Evolutionary conservation across 352 stramenopile species (phyloP), one percentile per base, ranked within the genome.

Genomic region (Plasmopara muralis): DNA sequence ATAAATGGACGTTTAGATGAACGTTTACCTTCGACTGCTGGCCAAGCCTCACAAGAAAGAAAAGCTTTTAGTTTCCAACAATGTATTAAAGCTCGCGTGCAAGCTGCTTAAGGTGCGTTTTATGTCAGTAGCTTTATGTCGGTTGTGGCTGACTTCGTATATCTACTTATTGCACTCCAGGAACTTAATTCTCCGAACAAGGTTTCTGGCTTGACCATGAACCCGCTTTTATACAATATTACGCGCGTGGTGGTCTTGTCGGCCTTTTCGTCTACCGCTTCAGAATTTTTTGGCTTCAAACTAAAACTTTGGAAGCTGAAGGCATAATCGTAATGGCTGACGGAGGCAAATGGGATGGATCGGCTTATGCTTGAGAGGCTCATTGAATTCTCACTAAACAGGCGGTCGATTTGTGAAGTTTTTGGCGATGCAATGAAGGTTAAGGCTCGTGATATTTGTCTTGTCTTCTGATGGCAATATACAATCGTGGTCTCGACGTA

Each of bases 291-390:
- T 53, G 86, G 86, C 59, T 96, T 96, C 62, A 96, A 94, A 62
- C 73, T 94, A 50, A 94, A 94, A 76, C 66, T 94, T 12, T 91
- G 85, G 72, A 95, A 96, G 64, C 77, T 96, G 52, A 93, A 93
- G 62, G 74, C 66, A 46, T 88, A 83, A 61, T 25, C 3, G 20
- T 25, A 25, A 25, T 25, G 20, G 20, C 20, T 25, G 20, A 25
- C 20, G 3, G 20, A 25, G 20, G 20, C 20, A 3, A 1, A 25
- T 25, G 20, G 20, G 20, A 25, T 25, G 20, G 20, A 25, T 25
- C 20, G 20, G 20, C 20, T 25, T 25, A 25, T 25, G 20, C 3
- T 25, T 25, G 20, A 25, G 20, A 25, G 20, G 20, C 20, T 25
- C 20, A 25, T 25, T 25, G 20, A 25, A 25, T 1, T 25, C 20